Evolutionary conservation across 1,284 basidiomycete genomes (phyloP), one percentile per base, ranked within the genome.

Genomic region (Ceratobasidium sp.): DNA sequence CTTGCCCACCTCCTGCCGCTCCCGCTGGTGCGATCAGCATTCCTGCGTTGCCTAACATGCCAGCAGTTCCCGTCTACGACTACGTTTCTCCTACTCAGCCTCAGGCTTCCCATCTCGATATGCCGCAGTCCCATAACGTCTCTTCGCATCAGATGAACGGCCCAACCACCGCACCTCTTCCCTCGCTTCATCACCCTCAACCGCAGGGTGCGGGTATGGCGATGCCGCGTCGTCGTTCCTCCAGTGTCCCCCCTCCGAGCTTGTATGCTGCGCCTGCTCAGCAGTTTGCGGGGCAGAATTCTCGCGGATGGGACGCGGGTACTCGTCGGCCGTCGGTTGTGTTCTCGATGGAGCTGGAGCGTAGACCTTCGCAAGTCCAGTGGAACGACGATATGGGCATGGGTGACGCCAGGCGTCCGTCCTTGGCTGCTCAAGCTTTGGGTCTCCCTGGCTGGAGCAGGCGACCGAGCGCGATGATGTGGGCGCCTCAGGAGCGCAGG

Each of bases 351-450:
- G 69, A 72, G 24, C 47, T 72, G 1, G 69, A 72, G 57, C 57
- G 69, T 5, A 44, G 69, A 31, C 69, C 69, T 29, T 72, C 69
- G 24, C 69, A 72, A 22, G 69, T 72, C 27, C 69, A 72, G 57
- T 72, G 69, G 69, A 72, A 72, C 47, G 69, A 72, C 48, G 69
- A 72, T 44, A 72, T 72, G 69, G 69, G 69, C 24, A 72, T 72
- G 69, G 69, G 69, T 8, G 69, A 72, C 45, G 69, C 47, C 22
- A 59, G 69, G 41, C 45, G 69, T 27, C 69, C 69, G 17, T 60
- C 56, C 22, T 24, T 72, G 15, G 69, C 69, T 8, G 60, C 41
- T 11, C 60, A 63, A n/a, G 15, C 60, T 24, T 2, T 63, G 22
- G 60, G 60, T 9, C 19, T 63, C 7, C 36, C 36, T 1, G 15